Base-by-base conservation (phyloP, 371 early-diverging fungal species). In the Mucor lusitanicus region DNA sequence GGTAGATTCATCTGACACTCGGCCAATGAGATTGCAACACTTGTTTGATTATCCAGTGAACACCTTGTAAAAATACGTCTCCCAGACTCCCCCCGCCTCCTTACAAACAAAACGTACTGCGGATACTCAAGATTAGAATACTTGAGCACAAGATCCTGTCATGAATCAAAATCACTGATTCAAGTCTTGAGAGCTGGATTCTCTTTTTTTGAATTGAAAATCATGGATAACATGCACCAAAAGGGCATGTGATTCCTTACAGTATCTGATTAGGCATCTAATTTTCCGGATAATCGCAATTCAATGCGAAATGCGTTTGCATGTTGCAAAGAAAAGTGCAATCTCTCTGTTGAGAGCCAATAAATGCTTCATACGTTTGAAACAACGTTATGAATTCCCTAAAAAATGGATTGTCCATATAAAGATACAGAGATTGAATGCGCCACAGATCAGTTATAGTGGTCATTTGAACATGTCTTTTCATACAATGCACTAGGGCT, bases 11-110 rank as follows among this genome's bases (percentile, higher is more conserved):
- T 44, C 7, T 44, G 33, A 13, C 9, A 21, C 32, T n/a, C 12
- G 39, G 23, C 70, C 70, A 70, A 69, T 73, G 28, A 70, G 17
- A 70, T 25, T 23, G 5, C 30, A 70, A 62, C 70, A 67, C 64
- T 67, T 70, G 70, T 67, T 69, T 56, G 8, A 50, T n/a, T 50
- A 21, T 62, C n/a, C 32, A 42, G 42, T 39, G 42, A 42, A 60
- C 60, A 60, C 60, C 37, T 53, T 53, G 27, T 13, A 53, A 9
- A 25, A 1, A 5, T 17, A 15, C 6, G 2, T 13, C 15, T 13
- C 12, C 3, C 25, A 1, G 1, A 5, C 35, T 6, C 9, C 53
- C 53, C 15, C 6, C 25, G 1, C 21, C 23, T 15, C 53, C 6
- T 53, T 53, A 15, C 27, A 13, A 25, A 27, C 3, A 12, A n/a